Evolutionary conservation across 257 asterid genomes (phyloP).

Genomic region (Avicennia marina): DNA sequence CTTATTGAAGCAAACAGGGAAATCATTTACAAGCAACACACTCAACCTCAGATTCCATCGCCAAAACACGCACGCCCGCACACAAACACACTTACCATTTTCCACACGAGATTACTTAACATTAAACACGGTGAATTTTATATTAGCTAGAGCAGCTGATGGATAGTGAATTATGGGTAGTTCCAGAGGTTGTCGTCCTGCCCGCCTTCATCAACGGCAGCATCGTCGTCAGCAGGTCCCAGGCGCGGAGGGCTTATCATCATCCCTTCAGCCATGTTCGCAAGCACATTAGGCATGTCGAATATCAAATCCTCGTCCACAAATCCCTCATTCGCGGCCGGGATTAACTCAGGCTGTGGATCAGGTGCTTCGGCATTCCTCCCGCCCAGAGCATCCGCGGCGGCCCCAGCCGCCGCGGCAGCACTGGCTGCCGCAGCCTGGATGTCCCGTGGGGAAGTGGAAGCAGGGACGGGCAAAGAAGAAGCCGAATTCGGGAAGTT

Average conservation of each 20-base stretch:
- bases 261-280: conserved; percentile 71
- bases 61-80: background rate
- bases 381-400: conserved; percentile 33
- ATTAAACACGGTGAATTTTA: too few relatives aligned
- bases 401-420: conserved; percentile 61
- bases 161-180: conserved; percentile 28
- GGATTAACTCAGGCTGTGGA: background rate
- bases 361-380: background rate
- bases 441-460: conserved; percentile 49
- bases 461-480: conserved; percentile 51
- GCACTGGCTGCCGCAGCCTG: conserved; percentile 66
- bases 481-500: conserved; percentile 43
- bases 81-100: background rate
- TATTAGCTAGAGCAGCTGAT: background rate
- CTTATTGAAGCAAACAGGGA: background rate
- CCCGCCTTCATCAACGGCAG: background rate
- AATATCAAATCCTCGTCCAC: conserved; percentile 68
- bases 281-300: conserved; percentile 65
- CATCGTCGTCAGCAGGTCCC: conserved; percentile 26
- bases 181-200: conserved; percentile 48
- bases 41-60: background rate
- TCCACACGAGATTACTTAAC: background rate
- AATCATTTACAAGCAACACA: conserved; percentile 22
- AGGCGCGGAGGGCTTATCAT: conserved; percentile 66
- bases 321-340: conserved; percentile 20